phyloP scores from a whole-genome alignment of 345 rosid species.

The Adansonia digitata region DNA sequence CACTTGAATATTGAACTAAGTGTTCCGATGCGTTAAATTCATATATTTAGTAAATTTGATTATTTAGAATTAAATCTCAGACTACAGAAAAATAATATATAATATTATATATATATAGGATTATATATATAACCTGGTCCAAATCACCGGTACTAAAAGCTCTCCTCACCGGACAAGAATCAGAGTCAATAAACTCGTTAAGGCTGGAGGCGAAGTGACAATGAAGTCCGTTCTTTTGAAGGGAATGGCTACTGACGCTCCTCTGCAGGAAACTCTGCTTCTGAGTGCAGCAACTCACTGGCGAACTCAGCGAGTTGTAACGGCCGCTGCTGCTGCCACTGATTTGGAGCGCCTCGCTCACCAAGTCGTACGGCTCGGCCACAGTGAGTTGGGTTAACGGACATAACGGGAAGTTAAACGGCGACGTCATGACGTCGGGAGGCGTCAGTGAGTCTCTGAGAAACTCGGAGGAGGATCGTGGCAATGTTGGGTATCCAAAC shows the following conservation, averaged over 20 bases:
- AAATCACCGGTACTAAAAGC: constrained; percentile 76
- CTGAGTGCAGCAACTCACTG: constrained; percentile 31
- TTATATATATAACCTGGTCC: too few species aligned
- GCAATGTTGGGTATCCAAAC: constrained; percentile 30
- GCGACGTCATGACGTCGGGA: constrained; percentile 22
- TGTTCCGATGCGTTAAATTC: too few species aligned
- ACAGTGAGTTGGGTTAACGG: constrained; percentile 20
- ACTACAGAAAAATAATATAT: too few species aligned
- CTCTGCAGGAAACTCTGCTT: constrained; percentile 48
- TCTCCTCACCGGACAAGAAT: constrained; percentile 51
- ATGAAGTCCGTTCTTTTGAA: constrained; percentile 35
- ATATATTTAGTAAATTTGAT: too few species aligned
- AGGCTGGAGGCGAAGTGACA: constrained; percentile 29
- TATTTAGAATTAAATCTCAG: too few species aligned
- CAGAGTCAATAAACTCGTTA: constrained; percentile 38
- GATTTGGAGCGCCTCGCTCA: constrained; percentile 22
- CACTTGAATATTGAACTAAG: too few species aligned
- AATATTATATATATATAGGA: too few species aligned
- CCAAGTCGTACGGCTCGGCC: constrained; percentile 15
- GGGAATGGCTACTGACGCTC: constrained; percentile 60
- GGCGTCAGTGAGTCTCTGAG: constrained; percentile 6
- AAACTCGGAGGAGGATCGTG: constrained; percentile 13
- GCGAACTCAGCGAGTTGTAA: constrained; percentile 63
- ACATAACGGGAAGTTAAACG: constrained; percentile 24
- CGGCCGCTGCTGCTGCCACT: constrained; percentile 37